Conservation (phyloP, 1,284 basidiomycete genomes). For the Porogramme epimiltina region DNA sequence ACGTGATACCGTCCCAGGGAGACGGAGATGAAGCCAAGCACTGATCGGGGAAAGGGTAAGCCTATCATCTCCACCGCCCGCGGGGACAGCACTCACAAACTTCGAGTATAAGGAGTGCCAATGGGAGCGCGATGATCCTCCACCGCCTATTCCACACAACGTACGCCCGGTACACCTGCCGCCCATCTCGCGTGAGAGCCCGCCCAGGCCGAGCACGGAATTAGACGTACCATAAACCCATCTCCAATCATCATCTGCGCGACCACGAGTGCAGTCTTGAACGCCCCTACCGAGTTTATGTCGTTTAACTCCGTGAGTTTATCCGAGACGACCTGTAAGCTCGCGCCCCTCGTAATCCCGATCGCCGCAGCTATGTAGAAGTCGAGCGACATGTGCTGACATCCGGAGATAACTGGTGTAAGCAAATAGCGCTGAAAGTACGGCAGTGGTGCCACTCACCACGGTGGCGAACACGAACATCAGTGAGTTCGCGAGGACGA, state of each 20-base stretch:
- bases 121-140: neutral
- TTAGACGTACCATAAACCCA: slow-evolving; percentile 8
- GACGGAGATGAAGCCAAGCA: neutral
- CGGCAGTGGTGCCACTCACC: neutral
- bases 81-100: neutral
- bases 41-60: neutral
- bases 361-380: neutral
- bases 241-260: slow-evolving; percentile 7
- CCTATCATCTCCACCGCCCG: neutral
- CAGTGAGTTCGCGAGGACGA: neutral
- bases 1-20: neutral
- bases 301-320: neutral
- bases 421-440: neutral
- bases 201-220: neutral
- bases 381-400: neutral
- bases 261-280: neutral
- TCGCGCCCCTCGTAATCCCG: neutral
- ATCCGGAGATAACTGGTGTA: neutral
- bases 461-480: neutral
- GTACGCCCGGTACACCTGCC: neutral
- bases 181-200: neutral
- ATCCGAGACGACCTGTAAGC: neutral
- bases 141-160: neutral
- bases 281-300: neutral
- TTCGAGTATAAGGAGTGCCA: neutral